Evolutionary conservation across 108 stramenopile genomes (phyloP).

Genomic region (Skeletonema grethae): DNA sequence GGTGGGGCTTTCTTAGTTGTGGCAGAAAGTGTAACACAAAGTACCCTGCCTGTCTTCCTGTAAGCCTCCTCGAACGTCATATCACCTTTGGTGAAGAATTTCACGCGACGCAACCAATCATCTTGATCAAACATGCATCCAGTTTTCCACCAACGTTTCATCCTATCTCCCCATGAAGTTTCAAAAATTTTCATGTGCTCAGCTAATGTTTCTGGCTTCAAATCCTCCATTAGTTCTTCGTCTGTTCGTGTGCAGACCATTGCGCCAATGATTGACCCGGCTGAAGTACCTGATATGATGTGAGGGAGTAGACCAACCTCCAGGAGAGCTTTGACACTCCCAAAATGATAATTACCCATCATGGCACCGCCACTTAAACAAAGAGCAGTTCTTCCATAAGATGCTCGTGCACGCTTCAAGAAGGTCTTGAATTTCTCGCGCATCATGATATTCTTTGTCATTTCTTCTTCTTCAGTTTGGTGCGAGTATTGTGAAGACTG

Average conservation of each 20-base stretch:
- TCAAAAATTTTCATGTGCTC: constrained; percentile 67
- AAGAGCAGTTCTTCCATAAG: constrained; percentile 96
- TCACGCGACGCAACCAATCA: constrained; percentile 72
- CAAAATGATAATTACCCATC: constrained; percentile 96
- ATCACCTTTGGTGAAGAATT: constrained; percentile 81
- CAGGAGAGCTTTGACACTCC: constrained; percentile 83
- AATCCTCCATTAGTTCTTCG: constrained; percentile 78
- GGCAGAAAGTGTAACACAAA: constrained; percentile 96
- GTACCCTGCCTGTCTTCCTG: constrained; percentile 92
- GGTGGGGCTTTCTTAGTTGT: constrained; percentile 91
- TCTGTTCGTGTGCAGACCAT: constrained; percentile 92
- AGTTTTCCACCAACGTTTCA: constrained; percentile 50
- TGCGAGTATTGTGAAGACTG: constrained; percentile 4
- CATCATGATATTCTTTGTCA: constrained; percentile 35
- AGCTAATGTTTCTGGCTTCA: constrained; percentile 63
- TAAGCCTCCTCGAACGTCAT: constrained; percentile 98
- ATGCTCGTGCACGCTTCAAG: constrained; percentile 88
- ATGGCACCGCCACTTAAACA: constrained; percentile 93
- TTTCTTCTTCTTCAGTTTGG: constrained; percentile 5
- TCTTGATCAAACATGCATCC: constrained; percentile 75
- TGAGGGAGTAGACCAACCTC: constrained; percentile 87
- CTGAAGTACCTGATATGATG: constrained; percentile 94
- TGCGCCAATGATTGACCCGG: constrained; percentile 92
- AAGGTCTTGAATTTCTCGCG: constrained; percentile 68
- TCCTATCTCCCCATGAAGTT: constrained; percentile 67